Conservation (phyloP, 225 moss, liverwort and hornwort species). For the Polytrichum formosum region DNA sequence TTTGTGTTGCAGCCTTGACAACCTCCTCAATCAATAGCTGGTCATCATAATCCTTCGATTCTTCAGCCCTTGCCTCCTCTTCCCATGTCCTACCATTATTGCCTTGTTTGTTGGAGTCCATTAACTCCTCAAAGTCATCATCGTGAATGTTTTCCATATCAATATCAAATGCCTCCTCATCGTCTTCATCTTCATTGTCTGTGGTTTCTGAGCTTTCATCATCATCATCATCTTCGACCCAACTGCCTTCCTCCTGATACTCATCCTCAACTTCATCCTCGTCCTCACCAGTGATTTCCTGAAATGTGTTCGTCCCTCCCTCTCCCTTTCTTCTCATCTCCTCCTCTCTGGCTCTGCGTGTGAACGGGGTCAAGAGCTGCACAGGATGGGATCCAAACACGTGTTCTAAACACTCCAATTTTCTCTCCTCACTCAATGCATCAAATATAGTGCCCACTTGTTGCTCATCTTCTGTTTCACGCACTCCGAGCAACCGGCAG, state of each 20-base stretch:
- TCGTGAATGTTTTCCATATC: conserved; percentile 17
- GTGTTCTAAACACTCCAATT: conserved; percentile 67
- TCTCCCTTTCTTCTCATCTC: conserved; percentile 21
- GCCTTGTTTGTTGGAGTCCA: conserved; percentile 23
- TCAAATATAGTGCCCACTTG: conserved; percentile 41
- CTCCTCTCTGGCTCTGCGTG: conserved; percentile 19
- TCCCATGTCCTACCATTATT: conserved; percentile 38
- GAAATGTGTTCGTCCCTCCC: neutral
- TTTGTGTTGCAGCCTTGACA: conserved; percentile 1
- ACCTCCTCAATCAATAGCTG: conserved; percentile 28
- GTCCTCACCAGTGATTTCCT: neutral
- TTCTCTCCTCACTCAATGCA: conserved; percentile 42
- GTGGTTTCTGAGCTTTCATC: neutral
- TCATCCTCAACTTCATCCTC: conserved; percentile 25
- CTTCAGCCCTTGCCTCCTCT: conserved; percentile 43
- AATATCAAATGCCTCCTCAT: conserved; percentile 24
- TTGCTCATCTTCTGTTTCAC: conserved; percentile 35
- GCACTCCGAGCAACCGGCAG: conserved; percentile 58
- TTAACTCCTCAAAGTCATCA: conserved; percentile 18
- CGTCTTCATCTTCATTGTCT: neutral
- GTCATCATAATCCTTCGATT: conserved; percentile 20
- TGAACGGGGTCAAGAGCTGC: conserved; percentile 49
- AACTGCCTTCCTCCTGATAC: conserved; percentile 16
- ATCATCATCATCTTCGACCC: neutral
- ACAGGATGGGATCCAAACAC: conserved; percentile 70